These are phyloP conservation scores for Cladosporium sphaerospermum DNA, from an alignment of 2,329 filamentous ascomycete genomes.

Conservation along the genomic window DNA sequence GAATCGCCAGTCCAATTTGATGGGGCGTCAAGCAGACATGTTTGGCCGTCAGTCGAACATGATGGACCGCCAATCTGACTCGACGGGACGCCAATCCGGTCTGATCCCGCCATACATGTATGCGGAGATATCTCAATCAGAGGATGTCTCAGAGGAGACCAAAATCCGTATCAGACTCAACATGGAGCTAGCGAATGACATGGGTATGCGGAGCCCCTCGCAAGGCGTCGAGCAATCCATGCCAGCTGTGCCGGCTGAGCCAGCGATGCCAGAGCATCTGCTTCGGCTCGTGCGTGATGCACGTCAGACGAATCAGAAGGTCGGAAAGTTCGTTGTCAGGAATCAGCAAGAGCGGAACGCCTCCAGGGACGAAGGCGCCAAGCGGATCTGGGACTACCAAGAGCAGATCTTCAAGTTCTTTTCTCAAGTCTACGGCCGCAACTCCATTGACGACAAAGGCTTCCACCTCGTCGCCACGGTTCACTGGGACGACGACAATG, in stretches of 20 bases:
- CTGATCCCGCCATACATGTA: constrained; percentile 1
- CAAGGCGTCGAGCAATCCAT: neutral
- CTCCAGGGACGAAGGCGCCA: neutral
- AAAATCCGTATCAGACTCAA: neutral
- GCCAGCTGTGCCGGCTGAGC: neutral
- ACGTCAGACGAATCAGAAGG: neutral
- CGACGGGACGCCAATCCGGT: no score
- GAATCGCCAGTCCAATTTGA: no score
- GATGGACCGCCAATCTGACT: no score
- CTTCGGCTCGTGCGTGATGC: neutral
- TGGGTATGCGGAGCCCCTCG: neutral
- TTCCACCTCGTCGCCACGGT: constrained; percentile 1
- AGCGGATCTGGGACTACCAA: constrained; percentile 1
- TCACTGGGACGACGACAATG: constrained; percentile 2
- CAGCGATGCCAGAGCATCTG: neutral
- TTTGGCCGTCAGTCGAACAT: no score
- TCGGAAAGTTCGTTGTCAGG: neutral
- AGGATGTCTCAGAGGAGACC: neutral
- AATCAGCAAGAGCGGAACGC: neutral
- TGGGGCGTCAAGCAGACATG: no score
- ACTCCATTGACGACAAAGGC: constrained; percentile 4
- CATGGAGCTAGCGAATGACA: neutral
- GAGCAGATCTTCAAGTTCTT: neutral
- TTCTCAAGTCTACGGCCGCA: constrained; percentile 1
- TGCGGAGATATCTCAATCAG: neutral